Evolutionary conservation across 345 rosid genomes (phyloP).

Genomic region (Eucalyptus regnans): DNA sequence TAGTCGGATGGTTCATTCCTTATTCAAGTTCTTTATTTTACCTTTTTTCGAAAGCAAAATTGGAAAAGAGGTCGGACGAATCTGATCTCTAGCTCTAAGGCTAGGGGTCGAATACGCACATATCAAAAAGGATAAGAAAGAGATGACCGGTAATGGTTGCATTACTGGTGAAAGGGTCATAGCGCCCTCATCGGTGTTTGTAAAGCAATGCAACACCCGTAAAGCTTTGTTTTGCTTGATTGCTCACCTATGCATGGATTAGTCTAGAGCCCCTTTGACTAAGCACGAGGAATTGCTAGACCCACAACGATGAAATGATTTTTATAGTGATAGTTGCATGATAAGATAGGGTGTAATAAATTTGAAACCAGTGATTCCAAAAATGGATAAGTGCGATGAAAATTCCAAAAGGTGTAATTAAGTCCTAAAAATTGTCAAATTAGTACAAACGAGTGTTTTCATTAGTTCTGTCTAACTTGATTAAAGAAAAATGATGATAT

Average conservation of each 20-base stretch:
- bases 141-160: neutral
- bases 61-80: neutral
- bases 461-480: neutral
- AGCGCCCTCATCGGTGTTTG: fast-evolving
- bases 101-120: neutral
- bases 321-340: neutral
- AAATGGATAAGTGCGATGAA: neutral
- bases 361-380: fast-evolving
- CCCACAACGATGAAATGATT: neutral
- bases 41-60: neutral
- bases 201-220: neutral
- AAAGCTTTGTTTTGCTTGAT: neutral
- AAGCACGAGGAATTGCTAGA: fast-evolving
- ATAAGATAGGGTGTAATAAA: neutral
- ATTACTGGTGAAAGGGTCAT: fast-evolving
- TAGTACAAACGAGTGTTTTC: fast-evolving
- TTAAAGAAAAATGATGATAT: neutral
- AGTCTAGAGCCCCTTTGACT: fast-evolving
- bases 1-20: neutral
- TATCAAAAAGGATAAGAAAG: neutral
- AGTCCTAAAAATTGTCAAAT: too few relatives aligned
- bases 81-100: neutral
- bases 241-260: fast-evolving
- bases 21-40: neutral
- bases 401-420: fast-evolving